A percentile compares a stretch with the other conserved stretches of the same genome.
phyloP scores from a whole-genome alignment of 129 eudicot genomes.

The Glebionis coronaria region DNA sequence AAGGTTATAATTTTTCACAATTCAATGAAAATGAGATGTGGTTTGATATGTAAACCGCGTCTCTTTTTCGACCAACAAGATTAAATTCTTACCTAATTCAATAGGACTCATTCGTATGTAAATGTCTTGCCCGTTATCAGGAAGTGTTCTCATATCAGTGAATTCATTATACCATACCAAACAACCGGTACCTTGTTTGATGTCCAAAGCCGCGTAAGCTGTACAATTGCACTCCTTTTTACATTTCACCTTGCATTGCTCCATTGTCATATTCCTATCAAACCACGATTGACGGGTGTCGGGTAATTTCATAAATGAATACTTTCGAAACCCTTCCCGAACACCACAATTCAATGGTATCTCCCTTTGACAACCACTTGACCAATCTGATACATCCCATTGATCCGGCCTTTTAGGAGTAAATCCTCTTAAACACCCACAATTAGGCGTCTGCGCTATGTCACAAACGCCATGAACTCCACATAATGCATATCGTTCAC shows the following conservation, averaged over 20 bases:
- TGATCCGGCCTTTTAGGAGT: neutral
- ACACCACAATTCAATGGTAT: neutral
- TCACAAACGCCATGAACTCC: slow-evolving; percentile 20
- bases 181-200: slow-evolving; percentile 27
- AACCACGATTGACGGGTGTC: slow-evolving; percentile 30
- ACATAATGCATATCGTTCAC: slow-evolving; percentile 8
- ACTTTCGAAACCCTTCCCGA: slow-evolving; percentile 26
- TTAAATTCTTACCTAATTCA: slow-evolving; percentile 8
- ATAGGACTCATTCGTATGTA: slow-evolving; percentile 23
- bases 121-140: slow-evolving; percentile 26
- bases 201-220: slow-evolving; percentile 32
- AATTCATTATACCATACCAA: slow-evolving; percentile 31
- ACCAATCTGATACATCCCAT: slow-evolving; percentile 7
- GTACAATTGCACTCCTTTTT: slow-evolving; percentile 33
- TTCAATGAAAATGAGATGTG: neutral
- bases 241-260: slow-evolving; percentile 28
- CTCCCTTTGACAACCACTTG: slow-evolving; percentile 12
- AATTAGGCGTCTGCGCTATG: slow-evolving; percentile 1
- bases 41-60: neutral
- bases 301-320: slow-evolving; percentile 22
- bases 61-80: neutral
- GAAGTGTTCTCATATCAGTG: slow-evolving; percentile 22
- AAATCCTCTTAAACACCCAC: slow-evolving; percentile 27
- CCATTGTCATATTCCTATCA: slow-evolving; percentile 26
- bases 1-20: neutral